Evolutionary conservation across 1,139 yeast species (phyloP).

Genomic region (Tardiomyces blankii): DNA sequence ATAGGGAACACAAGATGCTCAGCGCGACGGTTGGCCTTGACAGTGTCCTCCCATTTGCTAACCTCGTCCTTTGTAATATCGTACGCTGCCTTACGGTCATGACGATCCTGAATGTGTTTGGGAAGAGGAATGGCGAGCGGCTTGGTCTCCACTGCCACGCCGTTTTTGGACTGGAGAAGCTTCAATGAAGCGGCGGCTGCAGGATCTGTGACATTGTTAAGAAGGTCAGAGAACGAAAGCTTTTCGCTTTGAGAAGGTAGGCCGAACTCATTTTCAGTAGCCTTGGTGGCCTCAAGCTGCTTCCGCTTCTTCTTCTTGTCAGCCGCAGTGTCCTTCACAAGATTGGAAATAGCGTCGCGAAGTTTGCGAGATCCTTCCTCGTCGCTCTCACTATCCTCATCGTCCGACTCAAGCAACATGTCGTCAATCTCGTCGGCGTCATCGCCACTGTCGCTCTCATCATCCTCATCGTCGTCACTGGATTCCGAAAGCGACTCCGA

Average conservation of each 20-base stretch:
- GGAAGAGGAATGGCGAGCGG: slow-evolving; percentile 78
- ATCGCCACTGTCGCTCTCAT: slow-evolving; percentile 16
- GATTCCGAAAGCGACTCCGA: slow-evolving; percentile 18
- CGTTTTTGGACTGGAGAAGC: slow-evolving; percentile 11
- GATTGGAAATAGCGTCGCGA: slow-evolving; percentile 27
- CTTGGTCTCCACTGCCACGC: slow-evolving; percentile 20
- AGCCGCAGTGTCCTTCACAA: slow-evolving; percentile 18
- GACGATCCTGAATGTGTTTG: slow-evolving; percentile 69
- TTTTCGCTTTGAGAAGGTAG: slow-evolving; percentile 46
- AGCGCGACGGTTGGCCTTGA: slow-evolving; percentile 68
- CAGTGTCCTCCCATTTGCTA: slow-evolving; percentile 78
- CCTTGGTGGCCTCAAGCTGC: slow-evolving; percentile 22
- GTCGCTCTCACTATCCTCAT: slow-evolving; percentile 18
- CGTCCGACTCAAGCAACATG: slow-evolving; percentile 12
- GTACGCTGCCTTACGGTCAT: slow-evolving; percentile 85
- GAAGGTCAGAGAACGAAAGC: slow-evolving; percentile 65
- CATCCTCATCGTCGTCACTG: slow-evolving; percentile 18
- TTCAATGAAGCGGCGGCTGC: slow-evolving; percentile 31
- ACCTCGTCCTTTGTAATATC: slow-evolving; percentile 82
- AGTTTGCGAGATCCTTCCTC: slow-evolving; percentile 18
- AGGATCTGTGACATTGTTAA: slow-evolving; percentile 46
- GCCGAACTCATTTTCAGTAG: slow-evolving; percentile 60
- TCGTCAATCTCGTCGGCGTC: slow-evolving; percentile 7
- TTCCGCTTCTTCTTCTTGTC: slow-evolving; percentile 20
- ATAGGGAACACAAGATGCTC: slow-evolving; percentile 74